These are phyloP conservation scores for Hypomyces perniciosus DNA, from an alignment of 2,329 filamentous ascomycete genomes.

Conservation along the genomic window DNA sequence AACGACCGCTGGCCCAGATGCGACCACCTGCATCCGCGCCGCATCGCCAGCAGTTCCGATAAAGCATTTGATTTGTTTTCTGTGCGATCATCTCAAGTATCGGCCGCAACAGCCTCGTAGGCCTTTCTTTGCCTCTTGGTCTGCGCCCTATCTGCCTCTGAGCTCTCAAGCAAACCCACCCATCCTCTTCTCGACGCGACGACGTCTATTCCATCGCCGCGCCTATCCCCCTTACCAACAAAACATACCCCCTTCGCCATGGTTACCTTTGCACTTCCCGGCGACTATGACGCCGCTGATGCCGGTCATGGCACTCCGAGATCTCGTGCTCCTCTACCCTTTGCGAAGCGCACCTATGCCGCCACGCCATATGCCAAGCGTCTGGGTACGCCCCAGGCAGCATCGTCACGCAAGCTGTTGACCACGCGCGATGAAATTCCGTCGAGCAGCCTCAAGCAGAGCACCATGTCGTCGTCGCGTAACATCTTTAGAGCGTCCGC, in stretches of 20 bases:
- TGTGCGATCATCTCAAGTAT: background rate
- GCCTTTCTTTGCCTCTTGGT: background rate
- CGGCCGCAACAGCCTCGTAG: background rate
- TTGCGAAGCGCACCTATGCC: conserved; percentile 37
- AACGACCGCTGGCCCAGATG: conserved; percentile 3
- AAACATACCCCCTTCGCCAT: conserved; percentile 17
- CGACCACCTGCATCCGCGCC: conserved; percentile 2
- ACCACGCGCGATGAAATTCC: conserved; percentile 30
- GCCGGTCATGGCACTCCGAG: conserved; percentile 30
- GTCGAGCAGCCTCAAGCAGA: conserved; percentile 31
- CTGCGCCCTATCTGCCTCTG: background rate
- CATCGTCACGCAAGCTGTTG: conserved; percentile 31
- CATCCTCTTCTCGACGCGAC: no score
- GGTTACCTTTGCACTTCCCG: conserved; percentile 35
- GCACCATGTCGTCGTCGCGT: conserved; percentile 30
- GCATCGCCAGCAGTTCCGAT: conserved; percentile 3
- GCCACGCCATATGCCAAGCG: conserved; percentile 34
- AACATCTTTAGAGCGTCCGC: conserved; percentile 39
- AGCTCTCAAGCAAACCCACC: background rate
- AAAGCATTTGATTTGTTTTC: background rate
- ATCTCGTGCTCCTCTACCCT: conserved; percentile 36
- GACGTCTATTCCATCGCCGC: background rate
- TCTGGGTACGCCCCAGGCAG: conserved; percentile 33
- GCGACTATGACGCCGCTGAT: conserved; percentile 28
- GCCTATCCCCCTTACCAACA: background rate